Evolutionary conservation across 345 rosid species (phyloP).

Genomic region (Ceriops zippeliana): DNA sequence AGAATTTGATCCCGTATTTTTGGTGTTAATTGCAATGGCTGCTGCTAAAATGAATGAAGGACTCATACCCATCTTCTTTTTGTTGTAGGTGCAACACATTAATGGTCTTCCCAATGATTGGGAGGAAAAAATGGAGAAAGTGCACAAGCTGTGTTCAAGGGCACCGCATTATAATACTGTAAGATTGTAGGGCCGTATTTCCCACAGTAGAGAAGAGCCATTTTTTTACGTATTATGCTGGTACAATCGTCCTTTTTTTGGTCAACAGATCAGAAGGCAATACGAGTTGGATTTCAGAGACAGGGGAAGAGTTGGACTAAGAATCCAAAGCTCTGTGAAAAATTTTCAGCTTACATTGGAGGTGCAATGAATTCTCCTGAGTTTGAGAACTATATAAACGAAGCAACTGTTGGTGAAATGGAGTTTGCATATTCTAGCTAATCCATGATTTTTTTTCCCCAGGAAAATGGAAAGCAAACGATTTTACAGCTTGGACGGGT

Average conservation of each 20-base stretch:
- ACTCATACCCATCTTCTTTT: background rate
- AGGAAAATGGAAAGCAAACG: constrained; percentile 68
- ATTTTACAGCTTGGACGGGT: constrained; percentile 89
- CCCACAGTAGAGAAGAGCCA: background rate
- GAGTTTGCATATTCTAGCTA: background rate
- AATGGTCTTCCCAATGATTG: constrained; percentile 62
- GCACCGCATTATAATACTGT: constrained; percentile 71
- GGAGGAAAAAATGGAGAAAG: constrained; percentile 55
- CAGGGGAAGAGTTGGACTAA: constrained; percentile 69
- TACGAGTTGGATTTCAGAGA: constrained; percentile 83
- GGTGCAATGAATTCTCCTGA: constrained; percentile 33
- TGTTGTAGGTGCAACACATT: constrained; percentile 53
- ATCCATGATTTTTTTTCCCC: background rate
- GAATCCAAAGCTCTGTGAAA: constrained; percentile 71
- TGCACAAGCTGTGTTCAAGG: constrained; percentile 58
- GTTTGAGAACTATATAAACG: background rate
- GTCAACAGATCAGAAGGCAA: constrained; percentile 51
- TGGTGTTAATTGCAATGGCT: background rate
- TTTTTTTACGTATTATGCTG: constrained; percentile 1
- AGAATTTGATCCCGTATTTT: background rate
- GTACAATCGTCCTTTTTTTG: background rate
- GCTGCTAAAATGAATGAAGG: background rate
- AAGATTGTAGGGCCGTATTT: constrained; percentile 8
- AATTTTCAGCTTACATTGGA: constrained; percentile 81
- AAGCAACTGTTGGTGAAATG: background rate